phyloP scores from a whole-genome alignment of 148 eudicot genomes.

The Linanthus parryae region DNA sequence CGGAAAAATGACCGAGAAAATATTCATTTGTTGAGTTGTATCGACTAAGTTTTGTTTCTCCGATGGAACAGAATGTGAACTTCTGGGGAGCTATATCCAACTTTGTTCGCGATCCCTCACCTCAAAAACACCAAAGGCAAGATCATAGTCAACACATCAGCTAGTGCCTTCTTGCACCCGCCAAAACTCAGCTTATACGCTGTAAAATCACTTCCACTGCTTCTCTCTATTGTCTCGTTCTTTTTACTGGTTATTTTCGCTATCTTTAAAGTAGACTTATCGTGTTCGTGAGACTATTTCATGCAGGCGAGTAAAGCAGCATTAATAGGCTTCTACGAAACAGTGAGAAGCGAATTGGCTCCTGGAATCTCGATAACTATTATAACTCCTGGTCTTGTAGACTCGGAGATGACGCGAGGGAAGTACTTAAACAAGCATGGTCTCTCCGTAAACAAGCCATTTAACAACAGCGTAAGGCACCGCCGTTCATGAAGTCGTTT shows the following conservation, averaged over 20 bases:
- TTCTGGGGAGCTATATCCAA: slow-evolving; percentile 59
- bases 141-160: slow-evolving; percentile 38
- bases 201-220: neutral
- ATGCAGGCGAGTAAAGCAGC: slow-evolving; percentile 68
- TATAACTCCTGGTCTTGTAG: slow-evolving; percentile 51
- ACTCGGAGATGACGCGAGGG: slow-evolving; percentile 45
- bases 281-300: neutral
- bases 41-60: neutral
- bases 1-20: too few relatives aligned
- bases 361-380: slow-evolving; percentile 37
- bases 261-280: neutral
- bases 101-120: slow-evolving; percentile 43
- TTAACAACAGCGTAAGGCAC: too few relatives aligned
- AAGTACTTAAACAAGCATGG: slow-evolving; percentile 13
- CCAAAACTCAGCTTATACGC: slow-evolving; percentile 44
- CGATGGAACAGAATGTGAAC: slow-evolving; percentile 40
- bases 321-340: slow-evolving; percentile 38
- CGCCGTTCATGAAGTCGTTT: too few relatives aligned
- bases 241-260: neutral
- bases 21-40: too few relatives aligned
- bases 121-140: slow-evolving; percentile 41
- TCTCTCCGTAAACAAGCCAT: too few relatives aligned
- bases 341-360: slow-evolving; percentile 45
- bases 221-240: too few relatives aligned
- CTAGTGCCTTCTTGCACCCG: slow-evolving; percentile 31